A percentile compares a stretch with the other conserved stretches of the same genome.
phyloP scores from a whole-genome alignment of 306 rosid genomes.

The Glycine latifolia region DNA sequence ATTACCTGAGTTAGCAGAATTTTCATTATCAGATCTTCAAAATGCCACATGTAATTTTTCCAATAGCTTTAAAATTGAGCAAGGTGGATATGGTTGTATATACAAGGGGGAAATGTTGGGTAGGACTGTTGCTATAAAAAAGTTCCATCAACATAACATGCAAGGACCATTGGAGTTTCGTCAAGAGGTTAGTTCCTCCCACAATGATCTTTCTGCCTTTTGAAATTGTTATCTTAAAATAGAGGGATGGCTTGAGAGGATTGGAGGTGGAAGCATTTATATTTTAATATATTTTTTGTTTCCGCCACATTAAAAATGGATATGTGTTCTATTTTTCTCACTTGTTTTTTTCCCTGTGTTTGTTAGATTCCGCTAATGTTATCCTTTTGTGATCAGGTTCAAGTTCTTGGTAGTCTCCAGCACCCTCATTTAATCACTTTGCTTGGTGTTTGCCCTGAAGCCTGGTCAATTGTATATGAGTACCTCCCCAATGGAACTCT shows the following conservation, averaged over 20 bases:
- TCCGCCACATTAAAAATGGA: constrained; percentile 3
- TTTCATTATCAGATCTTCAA: constrained; percentile 74
- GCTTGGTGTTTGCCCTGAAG: constrained; percentile 89
- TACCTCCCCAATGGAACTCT: constrained; percentile 85
- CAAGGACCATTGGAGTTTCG: constrained; percentile 75
- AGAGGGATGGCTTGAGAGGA: constrained; percentile 12
- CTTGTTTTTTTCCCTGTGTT: neutral
- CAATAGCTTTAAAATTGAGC: constrained; percentile 72
- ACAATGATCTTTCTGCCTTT: constrained; percentile 14
- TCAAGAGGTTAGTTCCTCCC: constrained; percentile 68
- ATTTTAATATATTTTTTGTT: neutral
- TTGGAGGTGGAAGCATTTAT: constrained; percentile 17
- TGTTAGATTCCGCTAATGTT: constrained; percentile 33
- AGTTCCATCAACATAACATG: constrained; percentile 64
- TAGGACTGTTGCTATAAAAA: constrained; percentile 77
- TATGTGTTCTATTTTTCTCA: neutral
- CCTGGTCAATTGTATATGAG: constrained; percentile 85
- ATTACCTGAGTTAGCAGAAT: constrained; percentile 65
- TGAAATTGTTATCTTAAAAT: constrained; percentile 31
- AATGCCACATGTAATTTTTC: constrained; percentile 87
- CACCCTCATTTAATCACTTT: constrained; percentile 87
- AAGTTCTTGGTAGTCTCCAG: constrained; percentile 78
- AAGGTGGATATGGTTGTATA: constrained; percentile 77
- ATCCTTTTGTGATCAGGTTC: constrained; percentile 67
- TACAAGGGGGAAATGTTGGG: constrained; percentile 91